phyloP scores from a whole-genome alignment of 2,329 filamentous ascomycete genomes.

The Xylariales sp. region DNA sequence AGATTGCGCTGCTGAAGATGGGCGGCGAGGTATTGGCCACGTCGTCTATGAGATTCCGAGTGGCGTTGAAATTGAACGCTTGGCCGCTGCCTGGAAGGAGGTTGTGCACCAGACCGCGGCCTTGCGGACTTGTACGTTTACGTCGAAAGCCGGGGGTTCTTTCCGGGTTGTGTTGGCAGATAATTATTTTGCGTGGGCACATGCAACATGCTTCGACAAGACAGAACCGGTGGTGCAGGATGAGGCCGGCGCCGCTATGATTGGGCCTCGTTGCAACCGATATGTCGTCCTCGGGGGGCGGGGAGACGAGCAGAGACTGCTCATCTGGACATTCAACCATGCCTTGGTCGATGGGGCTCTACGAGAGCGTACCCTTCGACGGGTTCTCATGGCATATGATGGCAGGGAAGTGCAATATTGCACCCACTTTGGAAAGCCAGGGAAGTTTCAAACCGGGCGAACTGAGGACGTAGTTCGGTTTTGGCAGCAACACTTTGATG shows the following conservation, averaged over 20 bases:
- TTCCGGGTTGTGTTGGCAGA: slow-evolving; percentile 23
- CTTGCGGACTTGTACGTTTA: slow-evolving; percentile 28
- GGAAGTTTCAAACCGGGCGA: background rate
- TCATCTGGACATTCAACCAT: slow-evolving; percentile 32
- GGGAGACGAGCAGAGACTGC: slow-evolving; percentile 10
- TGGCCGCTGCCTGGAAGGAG: slow-evolving; percentile 29
- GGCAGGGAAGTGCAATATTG: slow-evolving; percentile 8
- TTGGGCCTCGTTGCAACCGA: slow-evolving; percentile 30
- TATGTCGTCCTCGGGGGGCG: slow-evolving; percentile 19
- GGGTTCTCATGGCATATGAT: slow-evolving; percentile 18
- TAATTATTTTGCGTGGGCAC: slow-evolving; percentile 16
- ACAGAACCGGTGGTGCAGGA: slow-evolving; percentile 27
- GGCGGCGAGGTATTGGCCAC: slow-evolving; percentile 25
- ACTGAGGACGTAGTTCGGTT: slow-evolving; percentile 14
- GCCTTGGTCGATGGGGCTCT: slow-evolving; percentile 23
- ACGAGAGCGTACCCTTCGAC: slow-evolving; percentile 16
- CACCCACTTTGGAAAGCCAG: background rate
- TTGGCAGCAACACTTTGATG: slow-evolving; percentile 29
- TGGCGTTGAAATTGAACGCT: slow-evolving; percentile 16
- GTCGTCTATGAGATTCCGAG: slow-evolving; percentile 26
- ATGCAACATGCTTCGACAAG: slow-evolving; percentile 13
- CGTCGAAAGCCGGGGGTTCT: slow-evolving; percentile 17
- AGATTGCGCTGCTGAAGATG: slow-evolving; percentile 27
- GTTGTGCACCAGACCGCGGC: slow-evolving; percentile 20
- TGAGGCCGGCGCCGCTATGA: slow-evolving; percentile 27